Percentiles rank a stretch among this genome's conserved stretches.
Conservation (phyloP, 2,329 filamentous ascomycete species). For the Cladosporium oxysporum region DNA sequence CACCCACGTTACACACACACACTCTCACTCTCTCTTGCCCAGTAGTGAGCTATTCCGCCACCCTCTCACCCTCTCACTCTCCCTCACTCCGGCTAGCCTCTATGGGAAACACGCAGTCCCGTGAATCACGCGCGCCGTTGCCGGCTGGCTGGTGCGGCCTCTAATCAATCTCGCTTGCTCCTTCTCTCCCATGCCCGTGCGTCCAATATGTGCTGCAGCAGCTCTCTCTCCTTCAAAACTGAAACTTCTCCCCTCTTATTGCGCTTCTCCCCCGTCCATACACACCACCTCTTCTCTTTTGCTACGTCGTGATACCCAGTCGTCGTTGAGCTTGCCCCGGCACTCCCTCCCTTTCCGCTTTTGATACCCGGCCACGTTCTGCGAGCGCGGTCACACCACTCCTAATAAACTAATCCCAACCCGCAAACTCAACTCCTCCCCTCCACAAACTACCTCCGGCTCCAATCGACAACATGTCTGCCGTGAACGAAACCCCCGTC, state of each 20-base stretch:
- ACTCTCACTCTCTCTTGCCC: background rate
- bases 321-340: slow-evolving; percentile 5
- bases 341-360: slow-evolving; percentile 9
- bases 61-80: too few relatives aligned
- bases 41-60: background rate
- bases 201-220: slow-evolving; percentile 10
- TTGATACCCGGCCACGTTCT: slow-evolving; percentile 21
- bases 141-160: slow-evolving; percentile 17
- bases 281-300: slow-evolving; percentile 9
- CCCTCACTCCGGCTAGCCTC: background rate
- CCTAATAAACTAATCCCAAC: slow-evolving; percentile 17
- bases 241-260: slow-evolving; percentile 14
- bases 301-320: slow-evolving; percentile 20
- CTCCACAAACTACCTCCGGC: background rate
- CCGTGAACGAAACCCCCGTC: slow-evolving; percentile 25
- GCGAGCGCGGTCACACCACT: slow-evolving; percentile 20
- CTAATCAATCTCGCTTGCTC: slow-evolving; percentile 21
- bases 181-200: slow-evolving; percentile 12
- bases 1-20: slow-evolving; percentile 1
- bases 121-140: slow-evolving; percentile 20
- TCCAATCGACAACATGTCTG: slow-evolving; percentile 28
- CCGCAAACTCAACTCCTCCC: background rate
- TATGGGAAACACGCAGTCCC: background rate
- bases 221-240: slow-evolving; percentile 16
- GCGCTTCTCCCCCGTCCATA: background rate